A percentile compares a stretch with the other conserved stretches of the same genome.
phyloP scores from a whole-genome alignment of 176 grass and related monocot genomes.

The Tillandsia leiboldiana region DNA sequence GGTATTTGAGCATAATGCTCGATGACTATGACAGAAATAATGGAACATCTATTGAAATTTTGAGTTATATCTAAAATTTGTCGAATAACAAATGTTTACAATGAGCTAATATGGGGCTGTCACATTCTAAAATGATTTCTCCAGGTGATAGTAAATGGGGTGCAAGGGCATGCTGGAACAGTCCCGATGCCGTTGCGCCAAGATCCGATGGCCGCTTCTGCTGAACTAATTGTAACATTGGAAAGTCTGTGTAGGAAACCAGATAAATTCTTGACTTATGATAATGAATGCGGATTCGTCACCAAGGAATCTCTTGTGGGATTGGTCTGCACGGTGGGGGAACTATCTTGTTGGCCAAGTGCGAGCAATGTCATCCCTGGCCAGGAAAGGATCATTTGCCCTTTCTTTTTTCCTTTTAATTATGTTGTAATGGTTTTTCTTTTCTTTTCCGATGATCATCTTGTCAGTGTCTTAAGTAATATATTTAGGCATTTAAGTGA shows the following conservation, averaged over 20 bases:
- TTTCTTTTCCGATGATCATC: too few relatives aligned
- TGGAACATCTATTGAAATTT: background rate
- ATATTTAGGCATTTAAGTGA: conserved; percentile 3
- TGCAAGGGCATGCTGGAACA: conserved; percentile 87
- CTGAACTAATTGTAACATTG: conserved; percentile 76
- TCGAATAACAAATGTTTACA: too few relatives aligned
- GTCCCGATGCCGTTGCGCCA: conserved; percentile 94
- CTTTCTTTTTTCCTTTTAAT: background rate
- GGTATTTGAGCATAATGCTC: conserved; percentile 26
- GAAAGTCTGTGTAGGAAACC: conserved; percentile 83
- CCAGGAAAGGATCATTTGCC: conserved; percentile 31
- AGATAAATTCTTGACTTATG: conserved; percentile 39
- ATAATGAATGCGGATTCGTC: conserved; percentile 50
- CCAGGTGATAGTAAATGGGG: conserved; percentile 76
- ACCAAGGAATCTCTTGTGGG: conserved; percentile 57
- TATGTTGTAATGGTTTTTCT: too few relatives aligned
- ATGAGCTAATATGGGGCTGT: too few relatives aligned
- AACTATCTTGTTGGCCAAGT: conserved; percentile 79
- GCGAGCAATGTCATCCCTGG: conserved; percentile 95
- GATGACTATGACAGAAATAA: background rate
- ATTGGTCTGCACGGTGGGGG: conserved; percentile 87
- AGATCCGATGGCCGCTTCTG: conserved; percentile 87
- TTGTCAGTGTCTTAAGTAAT: too few relatives aligned
- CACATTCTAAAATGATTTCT: background rate
- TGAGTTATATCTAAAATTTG: background rate